Conservation (phyloP, 352 stramenopile species). For the Pythium periplocum region DNA sequence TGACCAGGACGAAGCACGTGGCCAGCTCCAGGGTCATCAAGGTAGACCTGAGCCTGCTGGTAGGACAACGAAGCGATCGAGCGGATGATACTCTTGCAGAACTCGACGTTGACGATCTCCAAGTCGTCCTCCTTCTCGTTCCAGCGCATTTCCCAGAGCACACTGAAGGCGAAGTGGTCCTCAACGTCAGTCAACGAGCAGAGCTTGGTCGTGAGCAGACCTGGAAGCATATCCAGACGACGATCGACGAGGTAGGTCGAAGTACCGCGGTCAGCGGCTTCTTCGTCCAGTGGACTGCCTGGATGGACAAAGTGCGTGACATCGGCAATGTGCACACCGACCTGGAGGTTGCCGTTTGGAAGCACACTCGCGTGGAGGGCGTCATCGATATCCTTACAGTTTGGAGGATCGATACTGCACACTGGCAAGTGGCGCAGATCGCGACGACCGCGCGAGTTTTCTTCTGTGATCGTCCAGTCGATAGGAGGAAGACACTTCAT, state of each 20-base stretch:
- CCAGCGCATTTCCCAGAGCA: constrained; percentile 63
- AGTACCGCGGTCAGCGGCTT: constrained; percentile 88
- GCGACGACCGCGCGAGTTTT: constrained; percentile 86
- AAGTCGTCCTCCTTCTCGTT: constrained; percentile 60
- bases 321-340: constrained; percentile 99
- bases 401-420: constrained; percentile 87
- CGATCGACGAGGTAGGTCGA: constrained; percentile 99
- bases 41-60: constrained; percentile 94
- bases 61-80: constrained; percentile 96
- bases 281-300: constrained; percentile 92
- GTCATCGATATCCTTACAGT: constrained; percentile 98
- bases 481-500: constrained; percentile 90
- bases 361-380: constrained; percentile 93
- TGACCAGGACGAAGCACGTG: constrained; percentile 27
- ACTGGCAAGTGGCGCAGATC: constrained; percentile 94
- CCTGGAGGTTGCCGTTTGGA: constrained; percentile 89
- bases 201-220: constrained; percentile 95
- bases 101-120: constrained; percentile 93
- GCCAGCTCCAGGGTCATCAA: constrained; percentile 84
- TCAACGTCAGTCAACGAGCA: constrained; percentile 91
- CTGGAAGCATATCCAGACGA: constrained; percentile 98
- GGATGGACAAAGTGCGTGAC: constrained; percentile 98
- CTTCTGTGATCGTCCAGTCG: constrained; percentile 94
- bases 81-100: constrained; percentile 98
- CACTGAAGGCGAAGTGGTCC: constrained; percentile 82